A percentile compares a stretch with the other conserved stretches of the same genome.
These are phyloP conservation scores for Salix viminalis DNA, from an alignment of 345 rosid genomes.

Conservation along the genomic window DNA sequence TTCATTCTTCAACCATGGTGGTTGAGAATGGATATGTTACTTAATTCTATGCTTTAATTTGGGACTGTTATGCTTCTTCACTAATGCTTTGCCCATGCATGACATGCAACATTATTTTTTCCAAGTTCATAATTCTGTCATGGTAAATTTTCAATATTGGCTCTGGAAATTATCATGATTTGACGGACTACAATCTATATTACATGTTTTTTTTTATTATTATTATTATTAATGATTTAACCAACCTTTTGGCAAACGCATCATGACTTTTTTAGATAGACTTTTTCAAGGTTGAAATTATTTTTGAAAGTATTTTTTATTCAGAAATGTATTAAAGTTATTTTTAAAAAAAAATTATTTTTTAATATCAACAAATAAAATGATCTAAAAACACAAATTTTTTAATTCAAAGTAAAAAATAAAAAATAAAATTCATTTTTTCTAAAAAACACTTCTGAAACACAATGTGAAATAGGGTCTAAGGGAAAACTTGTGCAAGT, in stretches of 20 bases:
- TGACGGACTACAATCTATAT: not conserved
- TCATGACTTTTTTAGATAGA: no score
- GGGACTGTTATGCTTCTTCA: conserved; percentile 24
- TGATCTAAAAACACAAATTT: rapidly evolving
- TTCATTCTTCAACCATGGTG: conserved; percentile 36
- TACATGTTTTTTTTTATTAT: not conserved
- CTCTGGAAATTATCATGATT: not conserved
- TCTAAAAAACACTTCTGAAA: no score
- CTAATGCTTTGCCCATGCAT: conserved; percentile 22
- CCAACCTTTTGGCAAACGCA: not conserved
- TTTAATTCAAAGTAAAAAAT: no score
- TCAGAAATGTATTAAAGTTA: rapidly evolving
- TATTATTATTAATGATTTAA: not conserved
- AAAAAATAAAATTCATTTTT: no score
- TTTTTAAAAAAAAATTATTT: no score
- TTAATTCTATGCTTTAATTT: conserved; percentile 31
- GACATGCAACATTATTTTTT: not conserved
- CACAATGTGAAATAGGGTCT: rapidly evolving
- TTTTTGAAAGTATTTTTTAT: no score
- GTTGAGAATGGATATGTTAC: conserved; percentile 37
- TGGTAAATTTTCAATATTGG: not conserved
- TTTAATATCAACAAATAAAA: no score
- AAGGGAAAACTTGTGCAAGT: not conserved
- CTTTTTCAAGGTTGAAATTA: no score
- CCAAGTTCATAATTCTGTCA: not conserved